phyloP scores from a whole-genome alignment of 2,329 filamentous ascomycete genomes.

The Calonectria pseudoreteaudii region DNA sequence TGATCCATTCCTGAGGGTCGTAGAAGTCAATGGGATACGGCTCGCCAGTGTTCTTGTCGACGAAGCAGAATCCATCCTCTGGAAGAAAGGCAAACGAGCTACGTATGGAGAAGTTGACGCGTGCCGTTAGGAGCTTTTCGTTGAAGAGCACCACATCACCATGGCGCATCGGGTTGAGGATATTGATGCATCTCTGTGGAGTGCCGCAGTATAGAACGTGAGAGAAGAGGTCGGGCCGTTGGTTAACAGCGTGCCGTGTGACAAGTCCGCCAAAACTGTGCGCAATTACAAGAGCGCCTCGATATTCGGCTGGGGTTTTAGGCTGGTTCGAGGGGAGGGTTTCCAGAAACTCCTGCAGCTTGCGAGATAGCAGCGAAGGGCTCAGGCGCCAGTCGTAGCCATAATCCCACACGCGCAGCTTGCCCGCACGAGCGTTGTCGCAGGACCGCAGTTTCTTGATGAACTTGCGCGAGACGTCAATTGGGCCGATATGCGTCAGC shows the following conservation, averaged over 20 bases:
- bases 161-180: slow-evolving; percentile 88
- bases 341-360: slow-evolving; percentile 80
- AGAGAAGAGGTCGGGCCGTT: slow-evolving; percentile 84
- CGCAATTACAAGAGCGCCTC: slow-evolving; percentile 84
- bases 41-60: slow-evolving; percentile 84
- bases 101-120: slow-evolving; percentile 92
- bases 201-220: slow-evolving; percentile 89
- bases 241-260: slow-evolving; percentile 87
- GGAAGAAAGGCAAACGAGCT: slow-evolving; percentile 89
- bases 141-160: slow-evolving; percentile 94
- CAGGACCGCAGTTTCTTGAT: slow-evolving; percentile 82
- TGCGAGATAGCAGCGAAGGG: slow-evolving; percentile 78
- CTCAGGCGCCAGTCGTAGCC: slow-evolving; percentile 96
- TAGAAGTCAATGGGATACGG: slow-evolving; percentile 89
- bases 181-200: slow-evolving; percentile 89
- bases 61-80: slow-evolving; percentile 87
- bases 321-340: slow-evolving; percentile 79
- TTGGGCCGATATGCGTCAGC: slow-evolving; percentile 90
- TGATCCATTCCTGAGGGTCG: slow-evolving; percentile 81
- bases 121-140: slow-evolving; percentile 88
- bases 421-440: slow-evolving; percentile 78
- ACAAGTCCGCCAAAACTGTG: slow-evolving; percentile 91
- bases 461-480: slow-evolving; percentile 87
- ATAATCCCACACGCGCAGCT: slow-evolving; percentile 86
- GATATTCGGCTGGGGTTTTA: slow-evolving; percentile 60